Percentiles rank a stretch among this genome's conserved stretches.
These are phyloP conservation scores for Alternaria sp. DNA, from an alignment of 2,329 filamentous ascomycete species.

Conservation along the genomic window DNA sequence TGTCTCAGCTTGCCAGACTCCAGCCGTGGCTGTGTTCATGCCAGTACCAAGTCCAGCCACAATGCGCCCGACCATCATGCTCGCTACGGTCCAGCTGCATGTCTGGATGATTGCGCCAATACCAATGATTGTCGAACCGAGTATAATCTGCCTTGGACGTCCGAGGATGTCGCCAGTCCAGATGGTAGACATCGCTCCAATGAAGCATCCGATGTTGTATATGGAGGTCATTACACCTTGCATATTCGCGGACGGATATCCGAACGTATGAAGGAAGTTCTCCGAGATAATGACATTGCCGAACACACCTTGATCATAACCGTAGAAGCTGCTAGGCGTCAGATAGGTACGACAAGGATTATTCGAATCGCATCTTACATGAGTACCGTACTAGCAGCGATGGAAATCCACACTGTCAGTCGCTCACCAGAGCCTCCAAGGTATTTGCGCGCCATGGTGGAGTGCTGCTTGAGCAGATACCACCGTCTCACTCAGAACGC, in stretches of 20 bases:
- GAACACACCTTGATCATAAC: conserved; percentile 49
- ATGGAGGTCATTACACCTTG: conserved; percentile 54
- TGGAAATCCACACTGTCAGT: conserved; percentile 63
- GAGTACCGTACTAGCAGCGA: conserved; percentile 61
- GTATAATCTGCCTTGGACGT: conserved; percentile 65
- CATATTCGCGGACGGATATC: conserved; percentile 42
- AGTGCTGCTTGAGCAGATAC: neutral
- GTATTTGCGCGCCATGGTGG: conserved; percentile 57
- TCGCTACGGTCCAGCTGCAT: conserved; percentile 47
- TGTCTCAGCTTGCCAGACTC: conserved; percentile 59
- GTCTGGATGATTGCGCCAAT: conserved; percentile 52
- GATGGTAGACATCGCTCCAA: conserved; percentile 53
- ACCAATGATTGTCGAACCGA: conserved; percentile 59
- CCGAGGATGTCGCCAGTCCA: conserved; percentile 67
- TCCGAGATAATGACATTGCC: conserved; percentile 48
- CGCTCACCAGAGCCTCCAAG: conserved; percentile 61
- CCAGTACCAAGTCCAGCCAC: conserved; percentile 57
- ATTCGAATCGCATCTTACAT: conserved; percentile 31
- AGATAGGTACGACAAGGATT: neutral
- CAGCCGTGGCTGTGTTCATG: conserved; percentile 61
- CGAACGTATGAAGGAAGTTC: conserved; percentile 42
- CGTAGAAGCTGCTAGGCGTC: conserved; percentile 53
- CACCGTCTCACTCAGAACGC: neutral
- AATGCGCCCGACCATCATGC: conserved; percentile 53
- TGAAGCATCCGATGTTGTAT: conserved; percentile 57